Conservation (phyloP, 495 filamentous ascomycete species). For the Hyaloscypha variabilis region DNA sequence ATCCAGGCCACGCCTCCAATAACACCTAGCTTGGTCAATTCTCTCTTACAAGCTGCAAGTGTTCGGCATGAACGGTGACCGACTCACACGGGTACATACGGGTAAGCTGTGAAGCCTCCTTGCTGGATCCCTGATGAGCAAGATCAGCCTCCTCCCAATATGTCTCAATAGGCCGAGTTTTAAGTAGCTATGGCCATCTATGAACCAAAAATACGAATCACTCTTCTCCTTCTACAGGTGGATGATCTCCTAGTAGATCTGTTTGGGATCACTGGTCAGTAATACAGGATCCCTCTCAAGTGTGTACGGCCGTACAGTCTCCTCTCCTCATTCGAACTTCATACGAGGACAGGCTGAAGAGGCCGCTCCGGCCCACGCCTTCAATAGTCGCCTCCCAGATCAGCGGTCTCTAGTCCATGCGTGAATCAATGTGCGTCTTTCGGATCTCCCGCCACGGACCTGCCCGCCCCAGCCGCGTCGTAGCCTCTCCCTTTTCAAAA, state of each 20-base stretch:
- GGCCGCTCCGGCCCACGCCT: no score
- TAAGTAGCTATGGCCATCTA: not conserved
- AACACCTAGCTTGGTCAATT: not conserved
- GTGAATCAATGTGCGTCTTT: not conserved
- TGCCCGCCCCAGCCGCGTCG: not conserved
- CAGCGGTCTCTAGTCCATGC: not conserved
- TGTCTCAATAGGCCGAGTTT: not conserved
- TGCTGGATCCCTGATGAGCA: not conserved
- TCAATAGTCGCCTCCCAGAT: not conserved
- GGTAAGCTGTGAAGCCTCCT: not conserved
- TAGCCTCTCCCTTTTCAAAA: not conserved
- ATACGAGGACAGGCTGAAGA: no score
- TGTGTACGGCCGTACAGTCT: not conserved
- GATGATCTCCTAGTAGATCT: not conserved
- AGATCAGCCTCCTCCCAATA: not conserved
- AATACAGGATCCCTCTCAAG: no score
- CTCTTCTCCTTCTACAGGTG: not conserved
- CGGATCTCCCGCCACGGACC: not conserved
- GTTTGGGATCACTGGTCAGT: not conserved
- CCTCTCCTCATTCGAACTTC: not conserved
- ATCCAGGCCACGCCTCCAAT: not conserved
- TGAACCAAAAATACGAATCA: not conserved
- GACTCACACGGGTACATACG: not conserved
- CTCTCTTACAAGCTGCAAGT: not conserved
- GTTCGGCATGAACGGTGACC: not conserved